Percentiles rank a stretch among this genome's conserved stretches.
Conservation (phyloP, 805 yeast genomes). For the Candida sphagnicola region DNA sequence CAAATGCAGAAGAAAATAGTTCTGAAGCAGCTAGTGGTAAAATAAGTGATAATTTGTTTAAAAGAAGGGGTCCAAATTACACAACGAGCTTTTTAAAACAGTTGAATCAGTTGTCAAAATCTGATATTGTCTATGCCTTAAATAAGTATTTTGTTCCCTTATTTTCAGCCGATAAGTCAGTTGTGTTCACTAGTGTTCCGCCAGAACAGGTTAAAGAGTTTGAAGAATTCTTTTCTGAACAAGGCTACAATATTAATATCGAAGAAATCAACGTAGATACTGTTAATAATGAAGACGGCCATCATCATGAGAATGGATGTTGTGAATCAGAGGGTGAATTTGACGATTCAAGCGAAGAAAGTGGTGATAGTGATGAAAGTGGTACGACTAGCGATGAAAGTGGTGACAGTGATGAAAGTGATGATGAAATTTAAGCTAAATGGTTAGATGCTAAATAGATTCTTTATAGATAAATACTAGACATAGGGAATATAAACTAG, state of each 20-base stretch:
- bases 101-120: slow-evolving; percentile 49
- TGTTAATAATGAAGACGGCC: slow-evolving; percentile 26
- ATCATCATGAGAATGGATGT: slow-evolving; percentile 13
- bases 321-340: slow-evolving; percentile 1
- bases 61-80: slow-evolving; percentile 68
- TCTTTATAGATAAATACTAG: too few relatives aligned
- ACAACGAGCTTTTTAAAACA: slow-evolving; percentile 48
- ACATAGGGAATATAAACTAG: too few relatives aligned
- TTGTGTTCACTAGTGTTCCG: slow-evolving; percentile 70
- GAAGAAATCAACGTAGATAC: slow-evolving; percentile 46
- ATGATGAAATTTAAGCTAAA: background rate
- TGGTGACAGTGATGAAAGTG: slow-evolving; percentile 1
- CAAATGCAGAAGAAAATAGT: slow-evolving; percentile 62
- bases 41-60: slow-evolving; percentile 61
- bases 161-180: slow-evolving; percentile 54
- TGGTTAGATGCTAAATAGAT: too few relatives aligned
- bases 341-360: background rate
- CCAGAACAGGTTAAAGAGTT: slow-evolving; percentile 54
- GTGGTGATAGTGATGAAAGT: background rate
- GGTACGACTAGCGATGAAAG: slow-evolving; percentile 1
- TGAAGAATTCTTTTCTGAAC: slow-evolving; percentile 39
- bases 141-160: slow-evolving; percentile 60
- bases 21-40: slow-evolving; percentile 63
- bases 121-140: slow-evolving; percentile 48
- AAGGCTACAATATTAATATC: slow-evolving; percentile 59